A percentile compares a stretch with the other conserved stretches of the same genome.
Evolutionary conservation across 1,284 basidiomycete genomes (phyloP).

Genomic region (Rhodotorula sp.): DNA sequence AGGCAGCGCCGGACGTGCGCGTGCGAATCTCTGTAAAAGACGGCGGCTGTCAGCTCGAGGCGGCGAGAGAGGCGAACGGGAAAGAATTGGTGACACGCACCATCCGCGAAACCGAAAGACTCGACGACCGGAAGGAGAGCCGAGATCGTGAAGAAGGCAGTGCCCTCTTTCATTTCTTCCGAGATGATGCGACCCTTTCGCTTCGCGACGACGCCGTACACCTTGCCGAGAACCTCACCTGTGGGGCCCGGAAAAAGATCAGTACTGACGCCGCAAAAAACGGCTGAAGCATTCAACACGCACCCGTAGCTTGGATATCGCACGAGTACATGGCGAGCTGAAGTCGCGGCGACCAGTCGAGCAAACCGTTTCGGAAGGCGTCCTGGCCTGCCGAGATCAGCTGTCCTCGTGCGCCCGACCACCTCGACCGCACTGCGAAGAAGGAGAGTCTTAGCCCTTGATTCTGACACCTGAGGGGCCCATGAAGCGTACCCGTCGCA

Average conservation of each 20-base stretch:
- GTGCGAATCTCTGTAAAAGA: conserved; percentile 81
- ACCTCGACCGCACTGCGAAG: conserved; percentile 52
- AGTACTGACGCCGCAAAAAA: neutral
- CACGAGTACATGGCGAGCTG: conserved; percentile 99
- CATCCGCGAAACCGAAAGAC: conserved; percentile 95
- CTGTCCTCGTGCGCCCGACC: conserved; percentile 73
- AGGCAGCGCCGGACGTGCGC: conserved; percentile 92
- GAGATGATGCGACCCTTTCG: conserved; percentile 87
- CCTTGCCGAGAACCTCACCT: conserved; percentile 97
- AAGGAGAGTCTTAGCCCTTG: neutral
- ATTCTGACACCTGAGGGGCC: neutral
- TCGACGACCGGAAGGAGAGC: conserved; percentile 94
- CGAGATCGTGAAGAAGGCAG: conserved; percentile 87
- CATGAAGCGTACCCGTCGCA: conserved; percentile 6
- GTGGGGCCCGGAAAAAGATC: conserved; percentile 6
- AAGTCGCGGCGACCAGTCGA: conserved; percentile 97
- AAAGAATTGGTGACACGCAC: conserved; percentile 53
- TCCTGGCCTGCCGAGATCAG: conserved; percentile 86
- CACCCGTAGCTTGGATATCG: conserved; percentile 98
- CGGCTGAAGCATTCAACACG: conserved; percentile 61
- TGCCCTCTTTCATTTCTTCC: conserved; percentile 99
- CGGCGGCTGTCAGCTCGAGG: neutral
- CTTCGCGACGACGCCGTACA: conserved; percentile 90
- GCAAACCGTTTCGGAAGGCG: conserved; percentile 78
- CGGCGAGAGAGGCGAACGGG: neutral